phyloP scores from a whole-genome alignment of 768 basidiomycete genomes.

The Chiua virens region DNA sequence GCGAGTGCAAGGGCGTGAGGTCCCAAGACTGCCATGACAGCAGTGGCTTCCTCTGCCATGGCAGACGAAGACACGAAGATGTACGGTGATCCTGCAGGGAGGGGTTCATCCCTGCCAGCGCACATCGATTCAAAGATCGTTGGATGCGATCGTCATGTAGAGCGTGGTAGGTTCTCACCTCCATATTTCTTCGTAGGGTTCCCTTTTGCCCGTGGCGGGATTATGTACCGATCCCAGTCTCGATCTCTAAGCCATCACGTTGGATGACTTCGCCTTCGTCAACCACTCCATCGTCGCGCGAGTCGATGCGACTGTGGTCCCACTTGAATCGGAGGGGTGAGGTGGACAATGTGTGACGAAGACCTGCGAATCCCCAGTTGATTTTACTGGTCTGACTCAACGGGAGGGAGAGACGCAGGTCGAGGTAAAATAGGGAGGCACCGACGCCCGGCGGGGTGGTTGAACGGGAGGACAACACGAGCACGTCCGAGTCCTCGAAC shows the following conservation, averaged over 20 bases:
- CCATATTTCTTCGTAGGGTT: conserved; percentile 25
- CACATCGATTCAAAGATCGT: not conserved
- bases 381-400: conserved; percentile 15
- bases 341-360: conserved; percentile 21
- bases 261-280: conserved; percentile 22
- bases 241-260: conserved; percentile 24
- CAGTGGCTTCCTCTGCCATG: conserved; percentile 10
- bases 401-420: conserved; percentile 27
- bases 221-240: conserved; percentile 24
- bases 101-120: conserved; percentile 19
- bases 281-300: conserved; percentile 3
- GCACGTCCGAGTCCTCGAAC: conserved; percentile 28
- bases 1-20: conserved; percentile 24
- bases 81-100: conserved; percentile 10
- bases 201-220: conserved; percentile 19
- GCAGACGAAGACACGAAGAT: conserved; percentile 22
- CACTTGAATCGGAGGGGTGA: conserved; percentile 16
- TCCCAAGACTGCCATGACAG: conserved; percentile 25
- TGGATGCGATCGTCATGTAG: no score
- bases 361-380: conserved; percentile 24
- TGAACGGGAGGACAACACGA: conserved; percentile 28
- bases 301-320: conserved; percentile 23
- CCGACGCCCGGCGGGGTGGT: conserved; percentile 16
- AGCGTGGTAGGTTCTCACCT: conserved; percentile 5
- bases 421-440: conserved; percentile 23